These are phyloP conservation scores for Ogataea kodamae DNA, from an alignment of 805 yeast genomes.

Conservation along the genomic window DNA sequence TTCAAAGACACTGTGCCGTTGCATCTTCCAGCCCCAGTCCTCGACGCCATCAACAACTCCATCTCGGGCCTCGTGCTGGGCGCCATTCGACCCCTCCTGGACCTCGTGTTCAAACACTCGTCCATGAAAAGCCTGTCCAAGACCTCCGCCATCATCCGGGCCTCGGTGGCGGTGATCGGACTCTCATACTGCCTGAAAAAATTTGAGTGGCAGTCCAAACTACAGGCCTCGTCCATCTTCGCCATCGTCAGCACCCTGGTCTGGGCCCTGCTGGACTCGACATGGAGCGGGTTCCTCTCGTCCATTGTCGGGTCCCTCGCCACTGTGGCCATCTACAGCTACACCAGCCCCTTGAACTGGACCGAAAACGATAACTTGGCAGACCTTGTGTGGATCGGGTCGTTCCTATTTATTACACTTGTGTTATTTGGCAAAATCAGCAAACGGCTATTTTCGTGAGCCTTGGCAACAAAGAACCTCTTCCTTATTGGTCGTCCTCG, in stretches of 20 bases:
- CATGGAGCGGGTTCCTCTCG: constrained; percentile 20
- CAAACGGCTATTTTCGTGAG: constrained; percentile 21
- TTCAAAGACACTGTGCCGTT: constrained; percentile 25
- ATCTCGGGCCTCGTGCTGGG: constrained; percentile 60
- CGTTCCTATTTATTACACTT: constrained; percentile 64
- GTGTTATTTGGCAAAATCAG: constrained; percentile 69
- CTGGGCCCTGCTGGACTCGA: constrained; percentile 45
- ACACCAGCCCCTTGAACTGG: constrained; percentile 5
- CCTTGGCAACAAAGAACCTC: constrained; percentile 8
- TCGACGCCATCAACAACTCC: constrained; percentile 31
- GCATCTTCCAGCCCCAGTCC: constrained; percentile 16
- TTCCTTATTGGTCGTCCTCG: constrained; percentile 14
- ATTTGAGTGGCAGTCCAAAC: constrained; percentile 62
- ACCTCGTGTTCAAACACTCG: constrained; percentile 18
- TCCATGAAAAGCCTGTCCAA: constrained; percentile 12
- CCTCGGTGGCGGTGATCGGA: constrained; percentile 63
- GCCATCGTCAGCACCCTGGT: constrained; percentile 58
- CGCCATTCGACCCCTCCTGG: constrained; percentile 45
- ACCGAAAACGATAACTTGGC: constrained; percentile 30
- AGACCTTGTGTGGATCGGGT: constrained; percentile 51
- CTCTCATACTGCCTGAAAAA: constrained; percentile 67
- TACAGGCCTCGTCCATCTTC: constrained; percentile 66
- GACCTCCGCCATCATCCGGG: constrained; percentile 31
- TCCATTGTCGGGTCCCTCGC: constrained; percentile 19
- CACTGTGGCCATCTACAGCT: constrained; percentile 16